Percentiles rank a stretch among this genome's conserved stretches.
phyloP scores from a whole-genome alignment of 2,329 filamentous ascomycete species.

The Fusarium nematophilum region DNA sequence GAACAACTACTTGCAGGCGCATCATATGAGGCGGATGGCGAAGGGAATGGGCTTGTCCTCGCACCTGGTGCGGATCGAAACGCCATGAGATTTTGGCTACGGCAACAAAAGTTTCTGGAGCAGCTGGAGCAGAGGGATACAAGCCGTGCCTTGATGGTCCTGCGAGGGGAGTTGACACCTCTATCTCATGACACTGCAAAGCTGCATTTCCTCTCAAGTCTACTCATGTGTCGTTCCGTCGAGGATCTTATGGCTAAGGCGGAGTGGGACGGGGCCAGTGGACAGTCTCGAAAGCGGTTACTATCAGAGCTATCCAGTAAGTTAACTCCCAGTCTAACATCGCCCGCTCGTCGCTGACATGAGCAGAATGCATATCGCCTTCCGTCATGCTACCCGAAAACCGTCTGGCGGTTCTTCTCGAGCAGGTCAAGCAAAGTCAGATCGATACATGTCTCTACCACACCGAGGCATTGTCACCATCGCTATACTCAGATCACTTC shows the following conservation, averaged over 20 bases:
- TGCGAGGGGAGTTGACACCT: constrained; percentile 88
- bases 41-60: constrained; percentile 74
- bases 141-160: constrained; percentile 79
- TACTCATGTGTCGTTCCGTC: constrained; percentile 87
- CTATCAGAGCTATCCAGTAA: constrained; percentile 87
- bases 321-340: constrained; percentile 43
- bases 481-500: constrained; percentile 87
- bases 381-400: constrained; percentile 97
- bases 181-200: constrained; percentile 81
- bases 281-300: constrained; percentile 77
- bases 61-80: constrained; percentile 79
- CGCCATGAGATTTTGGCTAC: constrained; percentile 86
- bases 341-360: not conserved
- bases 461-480: constrained; percentile 81
- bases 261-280: constrained; percentile 85
- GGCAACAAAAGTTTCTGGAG: constrained; percentile 96
- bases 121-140: constrained; percentile 82
- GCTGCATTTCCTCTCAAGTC: constrained; percentile 84
- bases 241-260: constrained; percentile 82
- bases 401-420: constrained; percentile 81
- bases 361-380: constrained; percentile 85
- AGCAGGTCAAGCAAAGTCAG: constrained; percentile 86
- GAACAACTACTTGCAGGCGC: constrained; percentile 80
- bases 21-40: constrained; percentile 48
- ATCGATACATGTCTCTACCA: constrained; percentile 89